Percentiles rank a stretch among this genome's conserved stretches.
These are phyloP conservation scores for Lolium multiflorum DNA, from an alignment of 176 grass and related monocot species.

Conservation along the genomic window DNA sequence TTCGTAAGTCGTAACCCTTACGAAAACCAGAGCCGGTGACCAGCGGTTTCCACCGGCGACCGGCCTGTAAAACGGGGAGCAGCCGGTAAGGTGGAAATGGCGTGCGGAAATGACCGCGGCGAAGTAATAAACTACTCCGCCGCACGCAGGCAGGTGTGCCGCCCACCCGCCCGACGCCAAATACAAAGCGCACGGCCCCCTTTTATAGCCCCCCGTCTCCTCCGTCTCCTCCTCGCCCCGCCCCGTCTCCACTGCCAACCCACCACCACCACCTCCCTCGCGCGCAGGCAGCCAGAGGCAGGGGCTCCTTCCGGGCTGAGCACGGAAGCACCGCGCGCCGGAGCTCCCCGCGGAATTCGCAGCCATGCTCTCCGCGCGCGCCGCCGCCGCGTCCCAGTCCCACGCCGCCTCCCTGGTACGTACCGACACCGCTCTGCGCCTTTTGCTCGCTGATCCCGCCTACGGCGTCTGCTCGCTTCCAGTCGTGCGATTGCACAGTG, in stretches of 20 bases:
- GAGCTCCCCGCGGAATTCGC: constrained; percentile 24
- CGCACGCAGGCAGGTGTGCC: constrained; percentile 22
- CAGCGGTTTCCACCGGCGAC: not conserved
- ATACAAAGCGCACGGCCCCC: not conserved
- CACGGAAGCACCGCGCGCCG: constrained; percentile 18
- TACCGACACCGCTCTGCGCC: not conserved
- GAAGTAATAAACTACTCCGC: constrained; percentile 8
- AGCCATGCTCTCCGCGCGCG: constrained; percentile 51
- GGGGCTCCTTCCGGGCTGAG: not conserved
- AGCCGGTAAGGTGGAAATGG: not conserved
- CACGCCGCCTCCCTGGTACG: constrained; percentile 43
- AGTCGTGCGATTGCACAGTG: not conserved
- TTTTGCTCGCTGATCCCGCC: not conserved
- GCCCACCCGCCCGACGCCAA: constrained; percentile 8
- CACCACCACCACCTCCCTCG: constrained; percentile 12
- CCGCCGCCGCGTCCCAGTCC: constrained; percentile 30
- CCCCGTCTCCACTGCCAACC: not conserved
- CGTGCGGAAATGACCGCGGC: not conserved
- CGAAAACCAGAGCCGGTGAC: not conserved
- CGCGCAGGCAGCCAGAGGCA: not conserved
- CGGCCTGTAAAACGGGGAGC: not conserved
- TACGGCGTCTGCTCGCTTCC: not conserved
- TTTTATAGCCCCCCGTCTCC: constrained; percentile 33
- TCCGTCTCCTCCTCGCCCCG: not conserved
- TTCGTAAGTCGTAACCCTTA: no score